Conservation (phyloP, 352 stramenopile genomes). For the Phytophthora foliorum region DNA sequence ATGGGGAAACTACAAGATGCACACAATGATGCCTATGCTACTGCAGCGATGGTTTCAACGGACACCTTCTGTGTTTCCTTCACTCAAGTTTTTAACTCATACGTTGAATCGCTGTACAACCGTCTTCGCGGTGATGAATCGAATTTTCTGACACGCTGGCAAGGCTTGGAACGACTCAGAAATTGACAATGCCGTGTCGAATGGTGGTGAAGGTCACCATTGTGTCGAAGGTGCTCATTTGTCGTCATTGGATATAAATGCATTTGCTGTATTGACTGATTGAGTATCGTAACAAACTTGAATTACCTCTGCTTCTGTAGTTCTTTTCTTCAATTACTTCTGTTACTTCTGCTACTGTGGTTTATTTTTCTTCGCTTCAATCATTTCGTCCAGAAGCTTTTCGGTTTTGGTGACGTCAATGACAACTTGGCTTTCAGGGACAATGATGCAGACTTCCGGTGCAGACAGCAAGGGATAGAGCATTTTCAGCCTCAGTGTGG, state of each 20-base stretch:
- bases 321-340: too few relatives aligned
- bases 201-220: too few relatives aligned
- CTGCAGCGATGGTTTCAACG: conserved; percentile 2
- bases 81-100: conserved; percentile 7
- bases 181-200: too few relatives aligned
- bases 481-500: not conserved
- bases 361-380: not conserved
- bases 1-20: not conserved
- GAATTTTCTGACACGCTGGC: not conserved
- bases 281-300: too few relatives aligned
- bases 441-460: conserved; percentile 1
- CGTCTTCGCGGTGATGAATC: conserved; percentile 4
- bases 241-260: too few relatives aligned
- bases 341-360: too few relatives aligned
- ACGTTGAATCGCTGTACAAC: conserved; percentile 14
- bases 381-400: conserved; percentile 1
- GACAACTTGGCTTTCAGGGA: conserved; percentile 3
- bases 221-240: too few relatives aligned
- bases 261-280: too few relatives aligned
- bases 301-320: too few relatives aligned
- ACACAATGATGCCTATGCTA: conserved; percentile 12
- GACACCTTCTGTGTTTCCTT: not conserved
- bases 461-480: conserved; percentile 7
- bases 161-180: not conserved
- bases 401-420: not conserved